Evolutionary conservation across 805 yeast species (phyloP).

Genomic region (Candida ovalis): DNA sequence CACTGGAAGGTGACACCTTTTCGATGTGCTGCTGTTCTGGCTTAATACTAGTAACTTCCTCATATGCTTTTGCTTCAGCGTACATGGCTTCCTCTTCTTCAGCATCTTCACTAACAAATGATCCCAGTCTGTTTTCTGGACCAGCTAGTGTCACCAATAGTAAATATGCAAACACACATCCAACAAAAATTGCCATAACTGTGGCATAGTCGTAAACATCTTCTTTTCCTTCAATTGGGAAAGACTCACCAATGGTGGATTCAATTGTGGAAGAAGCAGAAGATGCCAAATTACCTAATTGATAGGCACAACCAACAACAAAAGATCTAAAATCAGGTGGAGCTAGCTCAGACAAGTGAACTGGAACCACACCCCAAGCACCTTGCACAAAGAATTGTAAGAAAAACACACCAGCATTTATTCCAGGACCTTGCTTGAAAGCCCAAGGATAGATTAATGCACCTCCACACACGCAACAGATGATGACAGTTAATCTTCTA

Average conservation of each 20-base stretch:
- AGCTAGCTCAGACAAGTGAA: constrained; percentile 57
- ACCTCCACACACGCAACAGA: constrained; percentile 54
- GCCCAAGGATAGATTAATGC: constrained; percentile 65
- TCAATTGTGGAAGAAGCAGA: constrained; percentile 70
- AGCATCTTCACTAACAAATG: constrained; percentile 15
- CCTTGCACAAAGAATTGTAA: constrained; percentile 65
- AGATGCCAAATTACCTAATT: constrained; percentile 64
- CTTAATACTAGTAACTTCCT: not conserved
- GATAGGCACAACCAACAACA: constrained; percentile 61
- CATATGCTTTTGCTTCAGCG: constrained; percentile 3
- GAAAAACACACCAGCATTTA: constrained; percentile 58
- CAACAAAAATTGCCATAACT: constrained; percentile 66
- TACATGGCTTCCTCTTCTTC: constrained; percentile 17
- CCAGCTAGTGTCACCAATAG: constrained; percentile 50
- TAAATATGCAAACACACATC: constrained; percentile 54
- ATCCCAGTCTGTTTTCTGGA: constrained; percentile 47
- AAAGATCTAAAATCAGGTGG: constrained; percentile 62
- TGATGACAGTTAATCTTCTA: constrained; percentile 48
- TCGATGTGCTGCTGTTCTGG: not conserved
- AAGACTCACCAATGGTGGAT: constrained; percentile 54
- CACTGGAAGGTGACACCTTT: not conserved
- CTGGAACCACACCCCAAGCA: constrained; percentile 66
- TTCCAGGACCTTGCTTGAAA: constrained; percentile 40
- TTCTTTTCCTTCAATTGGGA: constrained; percentile 36
- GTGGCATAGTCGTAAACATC: constrained; percentile 46